A percentile compares a stretch with the other conserved stretches of the same genome.
Evolutionary conservation across 805 yeast species (phyloP).

Genomic region (Candida succiphila): DNA sequence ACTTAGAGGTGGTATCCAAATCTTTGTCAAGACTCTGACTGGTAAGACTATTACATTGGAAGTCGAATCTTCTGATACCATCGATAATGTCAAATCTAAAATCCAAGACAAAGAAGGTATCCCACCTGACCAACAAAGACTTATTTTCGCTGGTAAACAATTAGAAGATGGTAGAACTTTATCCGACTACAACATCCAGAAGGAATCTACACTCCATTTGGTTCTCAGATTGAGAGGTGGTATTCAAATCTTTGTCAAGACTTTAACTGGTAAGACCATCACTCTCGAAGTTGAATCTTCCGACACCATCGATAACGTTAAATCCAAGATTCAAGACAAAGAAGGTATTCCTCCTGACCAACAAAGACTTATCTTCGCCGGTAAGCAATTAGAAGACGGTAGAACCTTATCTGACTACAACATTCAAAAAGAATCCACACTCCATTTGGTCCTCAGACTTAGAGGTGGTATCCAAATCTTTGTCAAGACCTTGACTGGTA

Average conservation of each 20-base stretch:
- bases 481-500: conserved; percentile 51
- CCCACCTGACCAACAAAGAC: conserved; percentile 32
- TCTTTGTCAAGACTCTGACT: conserved; percentile 76
- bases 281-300: conserved; percentile 44
- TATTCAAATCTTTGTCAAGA: conserved; percentile 89
- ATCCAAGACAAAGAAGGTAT: conserved; percentile 33
- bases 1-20: conserved; percentile 44
- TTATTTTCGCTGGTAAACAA: conserved; percentile 34
- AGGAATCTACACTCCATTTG: conserved; percentile 28
- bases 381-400: conserved; percentile 50
- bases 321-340: conserved; percentile 33
- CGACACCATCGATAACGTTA: conserved; percentile 34
- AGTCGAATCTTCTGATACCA: conserved; percentile 45
- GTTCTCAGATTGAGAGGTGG: conserved; percentile 32
- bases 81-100: conserved; percentile 32
- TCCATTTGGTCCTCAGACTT: conserved; percentile 76
- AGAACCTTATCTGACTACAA: conserved; percentile 88
- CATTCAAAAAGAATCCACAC: conserved; percentile 41
- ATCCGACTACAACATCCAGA: conserved; percentile 59
- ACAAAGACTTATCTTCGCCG: conserved; percentile 34
- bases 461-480: conserved; percentile 75
- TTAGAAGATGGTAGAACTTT: conserved; percentile 74
- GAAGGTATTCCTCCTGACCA: conserved; percentile 37
- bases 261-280: conserved; percentile 84
- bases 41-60: conserved; percentile 95